Percentiles rank a stretch among this genome's conserved stretches.
Evolutionary conservation across 116 monocot species (phyloP).

Genomic region (Dioscorea cayenensis): DNA sequence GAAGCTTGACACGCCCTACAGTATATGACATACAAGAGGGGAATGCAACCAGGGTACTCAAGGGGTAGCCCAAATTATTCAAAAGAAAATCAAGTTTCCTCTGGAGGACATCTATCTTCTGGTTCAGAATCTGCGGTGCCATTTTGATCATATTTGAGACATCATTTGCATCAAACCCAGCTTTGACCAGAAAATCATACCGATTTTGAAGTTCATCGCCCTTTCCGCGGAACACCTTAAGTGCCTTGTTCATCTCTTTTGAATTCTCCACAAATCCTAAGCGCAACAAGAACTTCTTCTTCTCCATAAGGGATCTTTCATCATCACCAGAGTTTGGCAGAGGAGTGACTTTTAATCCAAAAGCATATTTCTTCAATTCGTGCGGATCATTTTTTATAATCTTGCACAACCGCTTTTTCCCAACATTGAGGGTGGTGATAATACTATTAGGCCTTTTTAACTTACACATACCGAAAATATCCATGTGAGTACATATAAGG

Average conservation of each 20-base stretch:
- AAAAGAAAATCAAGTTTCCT: constrained; percentile 49
- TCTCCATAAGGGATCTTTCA: constrained; percentile 15
- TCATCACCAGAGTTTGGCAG: constrained; percentile 11
- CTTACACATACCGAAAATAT: constrained; percentile 20
- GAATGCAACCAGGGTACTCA: constrained; percentile 29
- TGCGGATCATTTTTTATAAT: constrained; percentile 45
- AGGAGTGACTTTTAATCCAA: constrained; percentile 28
- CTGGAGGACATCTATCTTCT: constrained; percentile 39
- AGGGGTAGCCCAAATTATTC: constrained; percentile 28
- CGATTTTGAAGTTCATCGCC: constrained; percentile 50
- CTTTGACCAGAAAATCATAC: constrained; percentile 38
- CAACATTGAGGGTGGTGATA: constrained; percentile 9
- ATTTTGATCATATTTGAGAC: constrained; percentile 39
- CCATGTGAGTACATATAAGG: constrained; percentile 14
- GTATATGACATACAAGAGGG: constrained; percentile 43
- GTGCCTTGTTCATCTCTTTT: constrained; percentile 35
- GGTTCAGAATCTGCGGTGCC: constrained; percentile 43
- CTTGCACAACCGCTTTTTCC: constrained; percentile 29
- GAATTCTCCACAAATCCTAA: constrained; percentile 44
- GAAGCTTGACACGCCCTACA: constrained; percentile 31
- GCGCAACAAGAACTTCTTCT: constrained; percentile 35
- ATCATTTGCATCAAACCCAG: constrained; percentile 35
- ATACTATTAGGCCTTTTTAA: constrained; percentile 33
- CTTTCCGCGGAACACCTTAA: constrained; percentile 39
- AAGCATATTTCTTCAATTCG: constrained; percentile 27